These are phyloP conservation scores for Silene coronaria DNA, from an alignment of 179 eudicot genomes.

Conservation along the genomic window DNA sequence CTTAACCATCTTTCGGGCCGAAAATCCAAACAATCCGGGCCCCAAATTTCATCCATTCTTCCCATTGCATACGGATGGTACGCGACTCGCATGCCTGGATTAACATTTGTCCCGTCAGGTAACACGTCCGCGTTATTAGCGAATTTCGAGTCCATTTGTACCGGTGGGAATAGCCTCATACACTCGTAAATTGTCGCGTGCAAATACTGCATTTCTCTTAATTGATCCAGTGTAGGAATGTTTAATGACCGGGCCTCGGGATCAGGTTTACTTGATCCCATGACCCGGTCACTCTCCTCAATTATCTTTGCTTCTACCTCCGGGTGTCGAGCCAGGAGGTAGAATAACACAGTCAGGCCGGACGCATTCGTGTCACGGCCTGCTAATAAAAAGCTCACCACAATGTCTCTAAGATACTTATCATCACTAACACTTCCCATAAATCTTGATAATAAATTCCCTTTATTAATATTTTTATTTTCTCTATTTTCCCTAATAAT, in stretches of 20 bases:
- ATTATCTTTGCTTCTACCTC: constrained; percentile 34
- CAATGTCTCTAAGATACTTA: constrained; percentile 60
- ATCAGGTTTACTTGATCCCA: constrained; percentile 12
- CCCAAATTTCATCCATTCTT: constrained; percentile 73
- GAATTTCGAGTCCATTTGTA: constrained; percentile 82
- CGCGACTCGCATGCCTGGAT: constrained; percentile 63
- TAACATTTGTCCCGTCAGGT: constrained; percentile 70
- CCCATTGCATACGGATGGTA: constrained; percentile 91
- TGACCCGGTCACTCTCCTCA: constrained; percentile 31
- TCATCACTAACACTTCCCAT: constrained; percentile 49
- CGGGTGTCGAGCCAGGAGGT: constrained; percentile 42
- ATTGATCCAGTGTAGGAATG: constrained; percentile 27
- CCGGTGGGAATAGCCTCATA: constrained; percentile 72
- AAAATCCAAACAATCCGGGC: constrained; percentile 57
- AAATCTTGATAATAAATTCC: constrained; percentile 50
- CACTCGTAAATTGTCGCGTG: constrained; percentile 65
- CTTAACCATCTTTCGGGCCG: constrained; percentile 75
- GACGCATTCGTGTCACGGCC: constrained; percentile 92
- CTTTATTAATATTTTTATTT: constrained; percentile 1
- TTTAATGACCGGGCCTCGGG: constrained; percentile 22
- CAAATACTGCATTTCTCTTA: constrained; percentile 52
- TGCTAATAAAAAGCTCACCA: constrained; percentile 68
- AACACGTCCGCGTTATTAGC: constrained; percentile 50
- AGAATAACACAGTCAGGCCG: constrained; percentile 68
- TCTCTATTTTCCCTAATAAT: constrained; percentile 36